phyloP scores from a whole-genome alignment of 176 grass and related monocot genomes.

The Themeda triandra region DNA sequence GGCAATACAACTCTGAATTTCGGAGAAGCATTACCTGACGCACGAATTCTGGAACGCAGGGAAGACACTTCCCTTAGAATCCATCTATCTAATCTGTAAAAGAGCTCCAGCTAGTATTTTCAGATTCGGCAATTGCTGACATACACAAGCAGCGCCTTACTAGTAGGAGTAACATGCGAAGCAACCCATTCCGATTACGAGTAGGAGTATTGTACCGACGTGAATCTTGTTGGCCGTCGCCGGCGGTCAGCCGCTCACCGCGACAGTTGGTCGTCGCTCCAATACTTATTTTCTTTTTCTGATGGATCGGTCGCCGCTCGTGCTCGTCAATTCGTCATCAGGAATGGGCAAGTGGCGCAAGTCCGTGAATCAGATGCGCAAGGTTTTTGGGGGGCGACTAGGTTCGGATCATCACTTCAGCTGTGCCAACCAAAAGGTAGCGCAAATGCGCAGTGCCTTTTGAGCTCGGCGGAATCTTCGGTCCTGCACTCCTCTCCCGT shows the following conservation, averaged over 20 bases:
- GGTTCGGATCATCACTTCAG: not conserved
- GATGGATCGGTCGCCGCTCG: not conserved
- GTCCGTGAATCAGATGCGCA: not conserved
- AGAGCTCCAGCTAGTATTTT: too few species aligned
- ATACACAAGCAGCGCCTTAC: too few species aligned
- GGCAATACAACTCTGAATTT: too few species aligned
- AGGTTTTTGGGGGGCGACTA: not conserved
- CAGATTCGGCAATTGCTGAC: too few species aligned
- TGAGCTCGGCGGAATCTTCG: not conserved
- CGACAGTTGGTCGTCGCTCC: not conserved
- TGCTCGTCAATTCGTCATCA: too few species aligned
- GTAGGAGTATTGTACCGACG: not conserved
- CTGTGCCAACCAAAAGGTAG: not conserved
- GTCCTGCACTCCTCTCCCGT: not conserved
- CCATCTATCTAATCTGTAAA: too few species aligned
- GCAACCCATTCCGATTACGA: not conserved
- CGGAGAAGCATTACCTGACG: too few species aligned
- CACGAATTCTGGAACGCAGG: too few species aligned
- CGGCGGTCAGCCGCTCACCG: not conserved
- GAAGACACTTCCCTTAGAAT: too few species aligned
- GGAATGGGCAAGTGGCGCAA: not conserved
- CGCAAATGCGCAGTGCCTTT: not conserved
- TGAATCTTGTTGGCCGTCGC: not conserved
- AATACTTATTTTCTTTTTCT: not conserved
- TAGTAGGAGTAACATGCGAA: too few species aligned